phyloP scores from a whole-genome alignment of 2,329 filamentous ascomycete genomes.

The Fusarium mundagurra region DNA sequence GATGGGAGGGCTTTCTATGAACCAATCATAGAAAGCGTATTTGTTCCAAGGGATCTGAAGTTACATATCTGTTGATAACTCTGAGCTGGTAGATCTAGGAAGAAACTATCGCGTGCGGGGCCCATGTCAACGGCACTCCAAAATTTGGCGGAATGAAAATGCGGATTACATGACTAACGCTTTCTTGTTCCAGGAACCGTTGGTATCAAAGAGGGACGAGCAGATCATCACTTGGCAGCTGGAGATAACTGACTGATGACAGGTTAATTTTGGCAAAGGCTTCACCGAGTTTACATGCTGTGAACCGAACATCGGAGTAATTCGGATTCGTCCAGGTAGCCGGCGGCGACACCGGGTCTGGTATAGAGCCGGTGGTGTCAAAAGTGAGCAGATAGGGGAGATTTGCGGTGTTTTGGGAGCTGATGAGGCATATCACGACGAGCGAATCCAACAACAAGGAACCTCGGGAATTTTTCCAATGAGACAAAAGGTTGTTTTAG shows the following conservation, averaged over 20 bases:
- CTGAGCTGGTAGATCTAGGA: conserved; percentile 22
- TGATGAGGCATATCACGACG: conserved; percentile 13
- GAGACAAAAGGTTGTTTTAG: conserved; percentile 40
- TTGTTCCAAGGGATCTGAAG: conserved; percentile 27
- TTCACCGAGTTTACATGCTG: conserved; percentile 2
- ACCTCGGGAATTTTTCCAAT: conserved; percentile 27
- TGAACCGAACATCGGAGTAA: conserved; percentile 31
- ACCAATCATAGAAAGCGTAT: conserved; percentile 37
- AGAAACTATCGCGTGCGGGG: conserved; percentile 15
- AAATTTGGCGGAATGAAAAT: not conserved
- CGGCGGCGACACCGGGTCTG: conserved; percentile 5
- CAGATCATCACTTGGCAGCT: conserved; percentile 25
- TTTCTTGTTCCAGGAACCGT: conserved; percentile 15
- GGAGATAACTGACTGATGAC: conserved; percentile 38
- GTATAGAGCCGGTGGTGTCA: conserved; percentile 21
- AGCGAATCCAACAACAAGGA: conserved; percentile 14
- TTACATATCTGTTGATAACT: conserved; percentile 15
- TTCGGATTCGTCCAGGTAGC: conserved; percentile 16
- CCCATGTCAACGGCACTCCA: not conserved
- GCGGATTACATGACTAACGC: conserved; percentile 28
- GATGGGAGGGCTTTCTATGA: conserved; percentile 8
- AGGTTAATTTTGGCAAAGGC: conserved; percentile 13
- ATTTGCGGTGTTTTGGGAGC: conserved; percentile 23
- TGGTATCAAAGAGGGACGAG: conserved; percentile 22
- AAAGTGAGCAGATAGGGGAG: conserved; percentile 38